Conservation (phyloP, 2,329 filamentous ascomycete genomes). For the Cladophialophora exuberans region DNA sequence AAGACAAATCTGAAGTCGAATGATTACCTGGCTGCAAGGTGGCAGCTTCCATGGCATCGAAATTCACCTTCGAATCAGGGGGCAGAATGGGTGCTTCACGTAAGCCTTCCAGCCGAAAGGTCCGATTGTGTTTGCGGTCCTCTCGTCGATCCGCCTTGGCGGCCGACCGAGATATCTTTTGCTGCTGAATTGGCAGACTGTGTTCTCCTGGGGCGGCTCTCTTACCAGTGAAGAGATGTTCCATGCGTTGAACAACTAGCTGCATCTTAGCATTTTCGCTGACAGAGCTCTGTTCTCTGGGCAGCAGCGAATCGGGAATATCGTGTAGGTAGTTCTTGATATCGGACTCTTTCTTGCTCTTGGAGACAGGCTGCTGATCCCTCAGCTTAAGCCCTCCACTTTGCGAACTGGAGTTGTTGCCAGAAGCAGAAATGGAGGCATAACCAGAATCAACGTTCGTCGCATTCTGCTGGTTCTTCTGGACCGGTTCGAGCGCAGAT, state of each 20-base stretch:
- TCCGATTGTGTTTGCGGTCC: constrained; percentile 29
- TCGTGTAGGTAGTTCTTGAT: constrained; percentile 72
- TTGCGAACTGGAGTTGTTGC: constrained; percentile 16
- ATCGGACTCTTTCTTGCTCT: constrained; percentile 54
- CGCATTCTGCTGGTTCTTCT: background rate
- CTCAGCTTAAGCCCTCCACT: constrained; percentile 3
- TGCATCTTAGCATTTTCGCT: constrained; percentile 76
- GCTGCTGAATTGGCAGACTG: constrained; percentile 57
- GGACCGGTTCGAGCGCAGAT: background rate
- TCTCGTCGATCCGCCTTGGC: constrained; percentile 42
- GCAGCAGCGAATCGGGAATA: constrained; percentile 70
- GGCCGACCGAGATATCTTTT: constrained; percentile 61
- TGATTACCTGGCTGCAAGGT: background rate
- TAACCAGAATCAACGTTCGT: constrained; percentile 37
- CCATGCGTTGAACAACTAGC: constrained; percentile 73
- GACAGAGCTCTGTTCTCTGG: constrained; percentile 60
- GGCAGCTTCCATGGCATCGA: constrained; percentile 19
- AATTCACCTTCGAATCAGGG: constrained; percentile 27
- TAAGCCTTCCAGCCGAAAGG: constrained; percentile 38
- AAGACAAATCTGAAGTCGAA: constrained; percentile 9
- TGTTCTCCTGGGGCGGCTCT: constrained; percentile 48
- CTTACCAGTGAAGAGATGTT: constrained; percentile 81
- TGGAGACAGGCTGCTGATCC: constrained; percentile 13
- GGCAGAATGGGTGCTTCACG: constrained; percentile 50
- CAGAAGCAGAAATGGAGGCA: constrained; percentile 44